Evolutionary conservation across 176 grass and related monocot species (phyloP).

Genomic region (Triticum dicoccoides): DNA sequence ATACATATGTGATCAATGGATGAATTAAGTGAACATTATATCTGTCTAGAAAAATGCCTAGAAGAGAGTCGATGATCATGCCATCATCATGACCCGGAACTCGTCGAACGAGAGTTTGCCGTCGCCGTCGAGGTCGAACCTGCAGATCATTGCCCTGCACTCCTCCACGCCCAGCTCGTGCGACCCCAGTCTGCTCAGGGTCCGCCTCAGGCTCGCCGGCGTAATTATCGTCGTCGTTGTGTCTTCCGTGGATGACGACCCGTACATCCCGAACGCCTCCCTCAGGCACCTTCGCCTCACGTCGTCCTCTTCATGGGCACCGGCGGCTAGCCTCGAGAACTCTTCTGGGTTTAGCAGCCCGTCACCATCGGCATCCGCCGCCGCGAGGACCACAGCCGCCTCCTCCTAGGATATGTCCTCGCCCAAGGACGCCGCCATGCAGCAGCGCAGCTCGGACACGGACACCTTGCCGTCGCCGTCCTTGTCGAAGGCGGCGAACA

Average conservation of each 20-base stretch:
- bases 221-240: constrained; percentile 29
- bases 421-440: constrained; percentile 17
- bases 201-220: background rate
- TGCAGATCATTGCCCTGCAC: constrained; percentile 47
- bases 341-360: constrained; percentile 35
- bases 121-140: constrained; percentile 44
- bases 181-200: background rate
- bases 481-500: constrained; percentile 43
- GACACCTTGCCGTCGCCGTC: constrained; percentile 67
- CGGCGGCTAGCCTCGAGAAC: constrained; percentile 22
- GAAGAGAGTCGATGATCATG: background rate
- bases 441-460: constrained; percentile 27
- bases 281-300: constrained; percentile 28
- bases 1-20: background rate
- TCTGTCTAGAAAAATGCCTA: background rate
- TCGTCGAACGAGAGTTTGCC: constrained; percentile 54
- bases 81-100: constrained; percentile 62
- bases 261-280: constrained; percentile 59
- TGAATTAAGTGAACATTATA: background rate
- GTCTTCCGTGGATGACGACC: background rate
- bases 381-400: constrained; percentile 21
- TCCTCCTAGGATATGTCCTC: constrained; percentile 39
- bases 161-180: constrained; percentile 37
- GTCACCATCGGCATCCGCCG: constrained; percentile 38
- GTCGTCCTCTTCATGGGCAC: background rate